Conservation (phyloP, 106 monocot species). For the Hemerocallis citrina region DNA sequence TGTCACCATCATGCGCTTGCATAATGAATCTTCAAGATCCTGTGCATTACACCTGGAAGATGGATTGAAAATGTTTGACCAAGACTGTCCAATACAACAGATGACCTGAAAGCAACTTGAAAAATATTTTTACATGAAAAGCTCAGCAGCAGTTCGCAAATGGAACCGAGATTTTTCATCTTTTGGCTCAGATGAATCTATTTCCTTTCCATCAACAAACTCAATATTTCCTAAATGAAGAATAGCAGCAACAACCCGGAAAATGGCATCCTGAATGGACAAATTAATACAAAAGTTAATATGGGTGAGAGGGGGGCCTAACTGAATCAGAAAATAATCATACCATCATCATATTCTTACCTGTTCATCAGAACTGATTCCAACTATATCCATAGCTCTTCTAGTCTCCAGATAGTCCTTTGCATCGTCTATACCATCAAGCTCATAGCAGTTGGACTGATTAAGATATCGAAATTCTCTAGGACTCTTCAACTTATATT, state of each 20-base stretch:
- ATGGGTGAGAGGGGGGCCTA: not conserved
- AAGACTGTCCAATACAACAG: no score
- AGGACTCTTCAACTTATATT: conserved; percentile 56
- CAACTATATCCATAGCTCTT: conserved; percentile 83
- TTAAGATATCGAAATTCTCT: conserved; percentile 72
- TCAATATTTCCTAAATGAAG: conserved; percentile 77
- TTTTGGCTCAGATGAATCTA: conserved; percentile 32
- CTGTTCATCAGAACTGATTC: conserved; percentile 73
- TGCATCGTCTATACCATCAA: conserved; percentile 64
- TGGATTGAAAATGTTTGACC: conserved; percentile 2
- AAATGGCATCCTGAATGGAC: conserved; percentile 61
- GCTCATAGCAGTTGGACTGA: conserved; percentile 63
- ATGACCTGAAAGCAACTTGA: not conserved
- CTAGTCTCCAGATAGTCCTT: conserved; percentile 76
- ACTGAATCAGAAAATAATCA: not conserved
- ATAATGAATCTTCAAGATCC: conserved; percentile 57
- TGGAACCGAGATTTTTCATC: conserved; percentile 45
- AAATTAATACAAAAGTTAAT: not conserved
- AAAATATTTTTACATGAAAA: conserved; percentile 29
- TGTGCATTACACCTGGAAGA: conserved; percentile 49
- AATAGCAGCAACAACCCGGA: conserved; percentile 75
- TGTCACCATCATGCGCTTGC: conserved; percentile 74
- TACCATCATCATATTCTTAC: conserved; percentile 11
- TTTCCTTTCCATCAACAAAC: conserved; percentile 35
- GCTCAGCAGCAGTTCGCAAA: conserved; percentile 35